Base-by-base conservation (phyloP, 176 grass and related monocot species). In the Stipa capillata region DNA sequence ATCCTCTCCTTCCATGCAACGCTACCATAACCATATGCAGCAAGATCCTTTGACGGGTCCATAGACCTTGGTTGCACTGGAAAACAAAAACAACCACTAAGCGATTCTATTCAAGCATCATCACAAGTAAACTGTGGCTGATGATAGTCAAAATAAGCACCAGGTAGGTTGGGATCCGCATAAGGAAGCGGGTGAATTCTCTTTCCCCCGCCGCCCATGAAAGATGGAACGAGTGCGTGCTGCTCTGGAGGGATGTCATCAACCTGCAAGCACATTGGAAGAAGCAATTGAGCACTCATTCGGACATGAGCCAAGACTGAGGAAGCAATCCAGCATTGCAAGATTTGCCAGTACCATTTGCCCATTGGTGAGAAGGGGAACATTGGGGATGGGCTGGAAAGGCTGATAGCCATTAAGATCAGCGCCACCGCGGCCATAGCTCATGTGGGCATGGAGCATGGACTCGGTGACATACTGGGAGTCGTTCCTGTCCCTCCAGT, bases 1-100 rank as follows among this genome's bases (percentile, higher is more conserved):
- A 94, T 91, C 79, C 92, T 88, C 83, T 94, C 88, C 81, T 94
- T 94, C 92, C 92, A 94, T 45, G 92, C 92, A 11, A 94, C 92
- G 58, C 92, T 94, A 28, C 92, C 92, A 52, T 94, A 94, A 27
- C 92, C 92, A 21, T 94, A 94, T 21, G 92, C 89, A 45, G 82
- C 92, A 15, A 94, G 79, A 71, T 94, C 92, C 86, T 91, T 94
- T 29, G 88, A 94, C 21, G 92, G 92, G 67, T 94, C 92, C 92
- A 94, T 94, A 12, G 92, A 91, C 89, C 92, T 83, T 4, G 85
- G 86, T 91, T 86, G 92, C 49, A 91, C 92, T 94, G 89, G n/a
- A n/a, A n/a, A n/a, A n/a, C 56, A 86, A 8, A 34, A 48, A 65
- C 6, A 25, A 43, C 3, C 41, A 5, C n/a, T 56, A 14, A 78